Conservation (phyloP, 768 basidiomycete genomes). For the Lentinula lateritia region DNA sequence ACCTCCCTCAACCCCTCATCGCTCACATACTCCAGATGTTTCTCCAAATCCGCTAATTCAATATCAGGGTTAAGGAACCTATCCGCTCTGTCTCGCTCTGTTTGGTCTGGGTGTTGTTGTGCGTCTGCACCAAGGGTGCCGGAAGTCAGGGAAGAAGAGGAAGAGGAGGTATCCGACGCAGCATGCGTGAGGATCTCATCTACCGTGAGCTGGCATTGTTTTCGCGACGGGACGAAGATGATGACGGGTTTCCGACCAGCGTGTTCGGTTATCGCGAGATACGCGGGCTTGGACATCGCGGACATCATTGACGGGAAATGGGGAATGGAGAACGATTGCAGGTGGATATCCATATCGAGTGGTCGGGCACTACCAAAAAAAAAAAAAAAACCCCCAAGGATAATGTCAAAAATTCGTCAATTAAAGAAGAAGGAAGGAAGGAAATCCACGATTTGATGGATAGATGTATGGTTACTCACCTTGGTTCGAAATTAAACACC, state of each 20-base stretch:
- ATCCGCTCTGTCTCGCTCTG: not conserved
- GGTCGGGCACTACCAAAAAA: slow-evolving; percentile 76
- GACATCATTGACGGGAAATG: slow-evolving; percentile 99
- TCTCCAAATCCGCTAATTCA: slow-evolving; percentile 73
- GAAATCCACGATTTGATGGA: no score
- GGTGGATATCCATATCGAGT: slow-evolving; percentile 93
- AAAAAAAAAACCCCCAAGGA: no score
- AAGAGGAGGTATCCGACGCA: slow-evolving; percentile 72
- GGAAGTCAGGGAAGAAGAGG: no score
- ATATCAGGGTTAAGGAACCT: slow-evolving; percentile 76
- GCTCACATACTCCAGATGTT: slow-evolving; percentile 79
- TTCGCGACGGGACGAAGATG: slow-evolving; percentile 87
- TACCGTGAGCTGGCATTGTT: slow-evolving; percentile 91
- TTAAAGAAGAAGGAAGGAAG: no score
- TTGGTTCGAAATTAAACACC: slow-evolving; percentile 97
- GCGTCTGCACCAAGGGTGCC: no score
- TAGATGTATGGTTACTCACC: no score
- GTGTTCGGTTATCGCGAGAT: slow-evolving; percentile 86
- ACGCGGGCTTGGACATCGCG: slow-evolving; percentile 97
- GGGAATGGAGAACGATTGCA: slow-evolving; percentile 94
- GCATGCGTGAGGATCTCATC: slow-evolving; percentile 89
- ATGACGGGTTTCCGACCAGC: slow-evolving; percentile 84
- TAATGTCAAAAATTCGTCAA: no score
- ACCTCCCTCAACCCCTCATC: slow-evolving; percentile 76
- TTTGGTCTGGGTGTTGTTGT: no score